Evolutionary conservation across 1,284 basidiomycete species (phyloP).

Genomic region (Pascua guehoae): DNA sequence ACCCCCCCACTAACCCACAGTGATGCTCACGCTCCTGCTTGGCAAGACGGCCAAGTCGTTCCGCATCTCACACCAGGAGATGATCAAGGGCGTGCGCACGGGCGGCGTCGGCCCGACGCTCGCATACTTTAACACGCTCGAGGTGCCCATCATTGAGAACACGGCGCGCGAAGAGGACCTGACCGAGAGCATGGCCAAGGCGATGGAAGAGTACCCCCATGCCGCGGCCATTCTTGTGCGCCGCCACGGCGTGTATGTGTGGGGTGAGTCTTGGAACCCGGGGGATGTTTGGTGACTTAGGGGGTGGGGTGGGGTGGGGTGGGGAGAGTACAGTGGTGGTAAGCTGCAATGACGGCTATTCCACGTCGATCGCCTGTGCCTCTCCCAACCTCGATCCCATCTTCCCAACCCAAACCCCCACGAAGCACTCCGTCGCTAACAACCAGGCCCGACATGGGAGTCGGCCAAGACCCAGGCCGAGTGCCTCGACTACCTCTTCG

Average conservation of each 20-base stretch:
- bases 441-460: constrained; percentile 67
- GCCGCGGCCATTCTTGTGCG: constrained; percentile 75
- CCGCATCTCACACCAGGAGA: constrained; percentile 74
- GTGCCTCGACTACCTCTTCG: constrained; percentile 83
- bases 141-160: constrained; percentile 80
- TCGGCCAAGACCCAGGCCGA: constrained; percentile 85
- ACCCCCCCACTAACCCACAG: constrained; percentile 34
- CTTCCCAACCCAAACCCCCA: too few species aligned
- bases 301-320: neutral
- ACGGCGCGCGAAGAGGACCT: constrained; percentile 82
- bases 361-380: too few species aligned
- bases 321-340: neutral
- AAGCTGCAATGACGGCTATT: too few species aligned
- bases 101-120: constrained; percentile 67
- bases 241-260: constrained; percentile 76
- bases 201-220: constrained; percentile 72
- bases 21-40: constrained; percentile 77
- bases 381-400: too few species aligned
- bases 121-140: constrained; percentile 78
- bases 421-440: constrained; percentile 18
- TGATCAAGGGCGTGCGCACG: constrained; percentile 83
- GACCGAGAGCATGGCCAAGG: constrained; percentile 71
- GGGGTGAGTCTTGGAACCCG: constrained; percentile 57
- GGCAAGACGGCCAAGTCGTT: constrained; percentile 56
- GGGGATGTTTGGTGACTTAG: neutral